Base-by-base conservation (phyloP, 106 monocot genomes). In the Narthecium ossifragum region DNA sequence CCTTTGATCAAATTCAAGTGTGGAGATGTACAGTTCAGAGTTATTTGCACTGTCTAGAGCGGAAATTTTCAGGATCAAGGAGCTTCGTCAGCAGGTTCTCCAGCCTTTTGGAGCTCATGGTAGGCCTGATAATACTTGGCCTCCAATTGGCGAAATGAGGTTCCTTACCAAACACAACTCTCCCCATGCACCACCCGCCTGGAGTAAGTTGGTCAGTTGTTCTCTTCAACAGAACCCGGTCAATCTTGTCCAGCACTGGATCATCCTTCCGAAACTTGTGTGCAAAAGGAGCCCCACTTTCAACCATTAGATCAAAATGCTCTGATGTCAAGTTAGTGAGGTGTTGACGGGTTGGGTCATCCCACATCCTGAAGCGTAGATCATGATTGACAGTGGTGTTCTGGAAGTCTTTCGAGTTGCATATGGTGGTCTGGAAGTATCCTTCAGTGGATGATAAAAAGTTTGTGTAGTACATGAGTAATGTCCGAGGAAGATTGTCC, bases 351-450 rank as follows among this genome's bases (percentile, higher is more conserved):
- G 85, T 80, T 5, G 77, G 89, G 3, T 75, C 69, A 15, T 84
- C 81, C 90, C 86, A 90, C 31, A 68, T n/a, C 47, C 60, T 69
- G 34, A 86, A 96, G 1, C 78, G 77, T 28, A 96, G 62, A 46
- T 81, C 80, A 26, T 80, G 61, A 63, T 86, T 96, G 52, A 96
- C 53, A 6, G 94, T 86, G 36, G 86, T 96, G 48, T 84, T 90
- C 68, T 90, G 89, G 46, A 83, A 96, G 31, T 90, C 78, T 57
- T 78, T 68, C 18, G 94, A 90, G 28, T 96, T 90, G 76, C 94
- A 96, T 60, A 96, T 86, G 10, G 86, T 86, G 17, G 94, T 84
- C 33, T 96, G 94, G 71, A 96, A 90, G 73, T 96, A 96, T 45
- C 78, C 66, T 60, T 96, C 94, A 0, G 68, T 51, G 22, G 90